Evolutionary conservation across 495 filamentous ascomycete species (phyloP).

Genomic region (Podospora conica): DNA sequence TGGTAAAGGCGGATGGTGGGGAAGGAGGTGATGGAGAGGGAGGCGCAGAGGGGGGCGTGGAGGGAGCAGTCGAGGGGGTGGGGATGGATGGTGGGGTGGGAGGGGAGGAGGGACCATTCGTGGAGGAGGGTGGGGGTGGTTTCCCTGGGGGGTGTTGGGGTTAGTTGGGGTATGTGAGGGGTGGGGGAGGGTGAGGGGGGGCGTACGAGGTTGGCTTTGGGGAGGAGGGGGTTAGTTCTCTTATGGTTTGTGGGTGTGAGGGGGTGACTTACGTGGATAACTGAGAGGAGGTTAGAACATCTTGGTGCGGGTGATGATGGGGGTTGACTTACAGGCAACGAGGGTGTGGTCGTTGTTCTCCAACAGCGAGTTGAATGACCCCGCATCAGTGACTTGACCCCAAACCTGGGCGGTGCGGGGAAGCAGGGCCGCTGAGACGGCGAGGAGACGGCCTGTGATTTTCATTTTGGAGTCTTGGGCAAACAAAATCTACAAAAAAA

Average conservation of each 20-base stretch:
- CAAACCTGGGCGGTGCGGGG: constrained; percentile 22
- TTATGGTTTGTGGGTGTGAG: not conserved
- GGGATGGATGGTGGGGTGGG: constrained; percentile 22
- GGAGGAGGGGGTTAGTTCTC: not conserved
- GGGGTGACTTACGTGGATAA: not conserved
- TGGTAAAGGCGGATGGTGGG: constrained; percentile 44
- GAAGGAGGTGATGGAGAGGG: constrained; percentile 38
- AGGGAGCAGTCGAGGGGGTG: constrained; percentile 41
- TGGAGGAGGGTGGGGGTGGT: constrained; percentile 32
- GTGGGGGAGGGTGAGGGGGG: not conserved
- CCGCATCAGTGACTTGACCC: constrained; percentile 30
- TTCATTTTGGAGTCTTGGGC: constrained; percentile 18
- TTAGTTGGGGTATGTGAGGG: constrained; percentile 31
- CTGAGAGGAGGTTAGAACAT: not conserved
- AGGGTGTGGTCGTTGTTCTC: constrained; percentile 30
- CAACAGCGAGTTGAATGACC: constrained; percentile 25
- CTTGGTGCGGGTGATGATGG: not conserved
- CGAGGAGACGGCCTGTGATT: constrained; percentile 10
- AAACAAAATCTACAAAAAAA: not conserved
- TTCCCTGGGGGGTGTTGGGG: constrained; percentile 20
- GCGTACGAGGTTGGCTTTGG: constrained; percentile 4
- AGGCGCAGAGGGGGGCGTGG: constrained; percentile 31
- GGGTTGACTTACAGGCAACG: constrained; percentile 39
- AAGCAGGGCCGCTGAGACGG: constrained; percentile 8
- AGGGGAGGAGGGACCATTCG: constrained; percentile 33